phyloP scores from a whole-genome alignment of 495 filamentous ascomycete genomes.

The Aspergillus diversus region DNA sequence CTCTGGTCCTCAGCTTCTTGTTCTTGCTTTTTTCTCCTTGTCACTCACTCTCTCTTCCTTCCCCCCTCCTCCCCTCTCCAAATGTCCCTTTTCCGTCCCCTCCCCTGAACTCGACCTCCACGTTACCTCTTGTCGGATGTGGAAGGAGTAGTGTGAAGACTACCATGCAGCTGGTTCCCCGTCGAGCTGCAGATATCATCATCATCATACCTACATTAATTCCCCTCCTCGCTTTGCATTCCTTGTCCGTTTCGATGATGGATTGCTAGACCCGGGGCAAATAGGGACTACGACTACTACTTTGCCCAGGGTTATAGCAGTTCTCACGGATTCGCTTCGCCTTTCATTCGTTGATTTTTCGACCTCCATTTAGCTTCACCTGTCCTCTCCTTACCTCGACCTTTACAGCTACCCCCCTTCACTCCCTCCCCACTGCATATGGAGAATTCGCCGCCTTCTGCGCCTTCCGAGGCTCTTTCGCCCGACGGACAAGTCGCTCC shows the following conservation, averaged over 20 bases:
- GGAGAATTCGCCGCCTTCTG: constrained; percentile 33
- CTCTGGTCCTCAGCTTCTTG: no score
- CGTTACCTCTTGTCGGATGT: neutral
- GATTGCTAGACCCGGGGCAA: neutral
- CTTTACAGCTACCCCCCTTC: constrained; percentile 6
- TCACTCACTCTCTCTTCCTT: neutral
- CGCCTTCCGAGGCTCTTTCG: constrained; percentile 25
- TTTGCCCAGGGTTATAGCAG: neutral
- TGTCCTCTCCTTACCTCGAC: constrained; percentile 11
- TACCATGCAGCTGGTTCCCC: constrained; percentile 6
- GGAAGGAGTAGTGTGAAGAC: neutral
- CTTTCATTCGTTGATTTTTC: neutral
- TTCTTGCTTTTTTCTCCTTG: neutral
- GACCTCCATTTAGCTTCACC: neutral
- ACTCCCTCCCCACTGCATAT: constrained; percentile 23
- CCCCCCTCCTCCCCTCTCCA: neutral
- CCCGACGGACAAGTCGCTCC: constrained; percentile 31
- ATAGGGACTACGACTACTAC: neutral
- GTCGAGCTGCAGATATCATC: constrained; percentile 5
- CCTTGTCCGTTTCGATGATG: constrained; percentile 1
- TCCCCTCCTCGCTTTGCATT: neutral
- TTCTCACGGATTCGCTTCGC: neutral
- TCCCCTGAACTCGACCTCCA: neutral
- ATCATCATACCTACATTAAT: neutral
- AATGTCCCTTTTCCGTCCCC: neutral